A percentile compares a stretch with the other conserved stretches of the same genome.
phyloP scores from a whole-genome alignment of 148 eudicot species.

The Rhododendron ferrugineum region DNA sequence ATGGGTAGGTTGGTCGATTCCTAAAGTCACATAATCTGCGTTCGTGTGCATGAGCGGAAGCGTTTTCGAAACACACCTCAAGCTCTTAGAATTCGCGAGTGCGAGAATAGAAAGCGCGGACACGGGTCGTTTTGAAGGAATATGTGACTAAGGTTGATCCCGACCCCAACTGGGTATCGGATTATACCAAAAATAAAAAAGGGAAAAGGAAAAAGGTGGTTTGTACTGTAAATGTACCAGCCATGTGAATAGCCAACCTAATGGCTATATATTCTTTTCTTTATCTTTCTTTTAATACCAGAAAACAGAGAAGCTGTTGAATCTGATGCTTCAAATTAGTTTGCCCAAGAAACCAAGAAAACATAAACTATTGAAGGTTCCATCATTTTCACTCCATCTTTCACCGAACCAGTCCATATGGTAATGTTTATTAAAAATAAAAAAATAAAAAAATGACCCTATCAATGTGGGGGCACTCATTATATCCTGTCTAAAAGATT shows the following conservation, averaged over 20 bases:
- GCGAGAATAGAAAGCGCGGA: not conserved
- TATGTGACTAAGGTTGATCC: not conserved
- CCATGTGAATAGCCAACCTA: not conserved
- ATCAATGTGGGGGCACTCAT: conserved; percentile 25
- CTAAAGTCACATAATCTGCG: not conserved
- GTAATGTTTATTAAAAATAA: not conserved
- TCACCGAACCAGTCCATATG: conserved; percentile 1
- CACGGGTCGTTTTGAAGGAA: not conserved
- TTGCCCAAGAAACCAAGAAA: conserved; percentile 1
- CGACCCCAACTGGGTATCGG: not conserved
- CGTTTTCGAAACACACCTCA: too few species aligned
- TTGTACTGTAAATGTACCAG: not conserved
- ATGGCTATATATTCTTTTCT: not conserved
- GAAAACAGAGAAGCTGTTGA: not conserved
- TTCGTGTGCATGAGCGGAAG: not conserved
- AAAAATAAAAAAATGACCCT: not conserved
- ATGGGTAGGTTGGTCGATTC: not conserved
- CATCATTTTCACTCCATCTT: conserved; percentile 13
- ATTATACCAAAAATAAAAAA: not conserved
- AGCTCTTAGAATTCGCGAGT: not conserved
- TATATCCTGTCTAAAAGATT: conserved; percentile 32
- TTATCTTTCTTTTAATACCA: not conserved
- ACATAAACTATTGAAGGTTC: conserved; percentile 4
- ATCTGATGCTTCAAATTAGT: not conserved
- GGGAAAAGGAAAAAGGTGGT: not conserved